phyloP scores from a whole-genome alignment of 768 basidiomycete species.

The Pleurotus tuber-regium region DNA sequence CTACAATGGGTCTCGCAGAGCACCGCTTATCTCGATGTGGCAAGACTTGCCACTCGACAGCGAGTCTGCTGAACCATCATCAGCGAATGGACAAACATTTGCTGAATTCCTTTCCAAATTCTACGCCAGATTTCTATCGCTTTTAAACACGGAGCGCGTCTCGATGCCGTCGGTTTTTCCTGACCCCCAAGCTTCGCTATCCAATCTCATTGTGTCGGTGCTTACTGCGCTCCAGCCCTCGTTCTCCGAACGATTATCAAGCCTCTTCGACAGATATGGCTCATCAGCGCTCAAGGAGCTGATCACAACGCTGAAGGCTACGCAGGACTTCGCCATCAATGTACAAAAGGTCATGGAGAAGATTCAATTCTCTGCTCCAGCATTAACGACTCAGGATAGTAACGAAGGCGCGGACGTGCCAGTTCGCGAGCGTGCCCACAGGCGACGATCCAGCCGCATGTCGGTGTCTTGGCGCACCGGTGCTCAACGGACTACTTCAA shows the following conservation, averaged over 20 bases:
- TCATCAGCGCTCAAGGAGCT: constrained; percentile 64
- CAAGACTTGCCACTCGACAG: constrained; percentile 47
- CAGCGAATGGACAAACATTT: constrained; percentile 42
- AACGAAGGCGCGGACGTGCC: constrained; percentile 16
- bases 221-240: constrained; percentile 80
- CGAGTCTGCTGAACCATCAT: constrained; percentile 17
- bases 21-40: constrained; percentile 68
- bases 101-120: constrained; percentile 72
- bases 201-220: constrained; percentile 79
- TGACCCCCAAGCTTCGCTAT: constrained; percentile 72
- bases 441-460: constrained; percentile 60
- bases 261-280: constrained; percentile 65
- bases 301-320: constrained; percentile 66
- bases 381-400: constrained; percentile 19
- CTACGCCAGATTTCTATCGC: constrained; percentile 61
- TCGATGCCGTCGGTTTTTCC: constrained; percentile 87
- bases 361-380: constrained; percentile 39
- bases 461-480: constrained; percentile 60
- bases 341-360: constrained; percentile 81
- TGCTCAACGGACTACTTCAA: constrained; percentile 28
- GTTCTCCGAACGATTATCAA: constrained; percentile 73
- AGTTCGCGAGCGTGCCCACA: constrained; percentile 25
- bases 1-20: constrained; percentile 84
- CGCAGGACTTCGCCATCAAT: constrained; percentile 78
- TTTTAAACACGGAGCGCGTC: constrained; percentile 68